Conservation (phyloP, 176 grass and related monocot genomes). For the Eleusine indica region DNA sequence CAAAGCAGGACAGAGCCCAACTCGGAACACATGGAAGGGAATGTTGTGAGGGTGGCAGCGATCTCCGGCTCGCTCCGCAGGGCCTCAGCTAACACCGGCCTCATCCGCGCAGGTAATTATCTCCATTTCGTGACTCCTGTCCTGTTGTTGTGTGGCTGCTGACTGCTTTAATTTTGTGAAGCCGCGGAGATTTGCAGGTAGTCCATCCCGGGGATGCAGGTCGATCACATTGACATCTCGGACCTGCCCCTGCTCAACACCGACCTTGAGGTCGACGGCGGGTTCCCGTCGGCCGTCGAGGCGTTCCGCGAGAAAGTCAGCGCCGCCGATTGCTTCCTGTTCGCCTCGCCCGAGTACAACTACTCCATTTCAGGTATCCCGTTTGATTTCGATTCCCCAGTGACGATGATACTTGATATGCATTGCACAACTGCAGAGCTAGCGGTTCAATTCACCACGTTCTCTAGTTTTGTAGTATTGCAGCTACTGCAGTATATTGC, state of each 20-base stretch:
- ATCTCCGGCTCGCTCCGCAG: conserved; percentile 69
- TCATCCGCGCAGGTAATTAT: conserved; percentile 65
- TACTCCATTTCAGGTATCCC: conserved; percentile 72
- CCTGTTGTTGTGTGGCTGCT: not conserved
- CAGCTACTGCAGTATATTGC: no score
- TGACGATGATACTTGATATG: not conserved
- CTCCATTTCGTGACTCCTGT: no score
- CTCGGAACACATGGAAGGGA: not conserved
- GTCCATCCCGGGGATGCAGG: conserved; percentile 59
- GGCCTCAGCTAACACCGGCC: conserved; percentile 59
- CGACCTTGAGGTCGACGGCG: conserved; percentile 65
- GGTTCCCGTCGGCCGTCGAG: conserved; percentile 65
- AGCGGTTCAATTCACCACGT: no score
- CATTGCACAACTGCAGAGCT: no score
- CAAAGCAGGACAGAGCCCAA: not conserved
- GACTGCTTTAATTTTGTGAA: not conserved
- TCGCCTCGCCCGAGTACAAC: conserved; percentile 94
- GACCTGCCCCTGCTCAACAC: conserved; percentile 82
- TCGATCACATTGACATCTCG: conserved; percentile 75
- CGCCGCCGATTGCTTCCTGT: conserved; percentile 66
- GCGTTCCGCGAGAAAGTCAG: conserved; percentile 64
- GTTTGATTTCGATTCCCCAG: not conserved
- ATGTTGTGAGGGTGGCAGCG: conserved; percentile 43
- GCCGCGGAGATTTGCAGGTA: conserved; percentile 66
- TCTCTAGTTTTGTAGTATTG: no score